phyloP scores from a whole-genome alignment of 495 filamentous ascomycete genomes.

The Neurospora sp. region DNA sequence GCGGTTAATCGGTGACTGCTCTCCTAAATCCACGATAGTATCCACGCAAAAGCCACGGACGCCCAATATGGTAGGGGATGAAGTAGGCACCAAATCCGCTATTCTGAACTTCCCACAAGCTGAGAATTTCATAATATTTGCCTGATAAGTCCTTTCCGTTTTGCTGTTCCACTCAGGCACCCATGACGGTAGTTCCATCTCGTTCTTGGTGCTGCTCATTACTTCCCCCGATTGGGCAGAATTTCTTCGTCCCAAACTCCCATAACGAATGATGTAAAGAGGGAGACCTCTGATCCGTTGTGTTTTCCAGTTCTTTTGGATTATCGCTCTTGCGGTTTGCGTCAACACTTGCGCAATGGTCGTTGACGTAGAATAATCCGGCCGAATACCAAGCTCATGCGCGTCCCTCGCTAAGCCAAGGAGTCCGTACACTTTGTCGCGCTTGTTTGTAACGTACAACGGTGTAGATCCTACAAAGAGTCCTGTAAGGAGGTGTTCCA shows the following conservation, averaged over 20 bases:
- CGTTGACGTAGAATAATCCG: constrained; percentile 1
- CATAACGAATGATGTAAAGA: neutral
- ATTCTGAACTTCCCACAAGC: constrained; percentile 1
- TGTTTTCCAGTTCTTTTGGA: neutral
- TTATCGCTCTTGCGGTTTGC: constrained; percentile 4
- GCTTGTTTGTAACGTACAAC: neutral
- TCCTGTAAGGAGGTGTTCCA: neutral
- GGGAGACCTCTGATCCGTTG: neutral
- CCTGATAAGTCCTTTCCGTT: neutral
- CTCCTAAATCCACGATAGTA: neutral
- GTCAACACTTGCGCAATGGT: neutral
- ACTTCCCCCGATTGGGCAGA: neutral
- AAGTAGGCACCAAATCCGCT: neutral
- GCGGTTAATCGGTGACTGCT: neutral
- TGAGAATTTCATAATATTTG: too few species aligned
- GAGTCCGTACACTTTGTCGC: constrained; percentile 9
- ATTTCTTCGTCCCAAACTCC: neutral
- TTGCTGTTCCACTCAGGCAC: constrained; percentile 7
- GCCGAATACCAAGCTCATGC: constrained; percentile 3
- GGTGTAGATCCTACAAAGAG: neutral
- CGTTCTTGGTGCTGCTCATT: constrained; percentile 4
- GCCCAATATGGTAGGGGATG: neutral
- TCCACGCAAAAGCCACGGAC: constrained; percentile 4
- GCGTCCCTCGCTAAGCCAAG: constrained; percentile 8
- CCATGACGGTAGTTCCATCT: constrained; percentile 4